These are phyloP conservation scores for Phytopythium helicoides DNA, from an alignment of 352 stramenopile species.

Conservation along the genomic window DNA sequence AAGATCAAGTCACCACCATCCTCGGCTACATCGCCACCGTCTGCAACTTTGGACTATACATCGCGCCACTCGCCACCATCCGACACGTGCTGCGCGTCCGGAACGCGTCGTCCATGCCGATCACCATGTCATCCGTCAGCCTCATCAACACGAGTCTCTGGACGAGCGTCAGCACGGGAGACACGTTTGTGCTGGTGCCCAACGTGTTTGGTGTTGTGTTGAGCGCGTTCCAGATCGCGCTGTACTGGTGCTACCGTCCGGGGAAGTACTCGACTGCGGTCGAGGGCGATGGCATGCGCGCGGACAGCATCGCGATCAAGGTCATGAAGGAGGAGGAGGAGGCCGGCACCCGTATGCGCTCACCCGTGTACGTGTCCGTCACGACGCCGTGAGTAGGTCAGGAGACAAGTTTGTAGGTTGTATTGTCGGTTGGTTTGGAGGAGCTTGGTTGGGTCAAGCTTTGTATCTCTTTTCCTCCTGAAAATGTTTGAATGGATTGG, in stretches of 20 bases:
- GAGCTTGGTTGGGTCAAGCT: too few relatives aligned
- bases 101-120: constrained; percentile 19
- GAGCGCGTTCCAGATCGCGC: constrained; percentile 16
- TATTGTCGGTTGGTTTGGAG: too few relatives aligned
- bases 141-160: constrained; percentile 16
- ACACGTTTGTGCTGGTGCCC: constrained; percentile 29
- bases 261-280: constrained; percentile 4
- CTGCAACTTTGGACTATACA: constrained; percentile 27
- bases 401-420: too few relatives aligned
- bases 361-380: too few relatives aligned
- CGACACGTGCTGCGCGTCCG: constrained; percentile 13
- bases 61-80: constrained; percentile 21
- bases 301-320: too few relatives aligned
- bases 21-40: constrained; percentile 22
- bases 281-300: too few relatives aligned
- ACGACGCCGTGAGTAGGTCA: too few relatives aligned
- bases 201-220: constrained; percentile 16
- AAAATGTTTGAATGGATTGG: too few relatives aligned
- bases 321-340: too few relatives aligned
- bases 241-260: constrained; percentile 9
- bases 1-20: constrained; percentile 16
- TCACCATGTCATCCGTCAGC: constrained; percentile 21
- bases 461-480: too few relatives aligned
- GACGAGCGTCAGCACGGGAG: constrained; percentile 5
- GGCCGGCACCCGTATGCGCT: too few relatives aligned